Conservation (phyloP, 768 basidiomycete genomes). For the Boletus rubroflammeus region DNA sequence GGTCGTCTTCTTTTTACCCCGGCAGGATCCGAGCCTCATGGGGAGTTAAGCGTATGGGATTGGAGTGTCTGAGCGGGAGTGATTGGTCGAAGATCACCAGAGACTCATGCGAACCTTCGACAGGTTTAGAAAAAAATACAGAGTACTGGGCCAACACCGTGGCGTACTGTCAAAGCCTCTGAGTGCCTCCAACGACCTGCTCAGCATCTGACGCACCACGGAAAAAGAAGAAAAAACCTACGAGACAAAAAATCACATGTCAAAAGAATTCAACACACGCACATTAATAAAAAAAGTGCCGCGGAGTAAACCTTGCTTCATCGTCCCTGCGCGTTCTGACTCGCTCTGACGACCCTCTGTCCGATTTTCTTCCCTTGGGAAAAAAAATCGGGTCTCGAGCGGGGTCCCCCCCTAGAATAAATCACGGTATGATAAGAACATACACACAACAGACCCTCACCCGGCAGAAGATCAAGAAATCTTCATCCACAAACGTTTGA, state of each 20-base stretch:
- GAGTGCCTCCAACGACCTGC: conserved; percentile 1
- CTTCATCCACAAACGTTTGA: background rate
- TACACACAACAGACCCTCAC: conserved; percentile 12
- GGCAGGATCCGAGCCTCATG: background rate
- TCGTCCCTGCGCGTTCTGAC: background rate
- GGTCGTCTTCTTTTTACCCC: background rate
- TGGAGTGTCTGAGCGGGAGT: background rate
- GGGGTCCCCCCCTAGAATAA: background rate
- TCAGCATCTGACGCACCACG: background rate
- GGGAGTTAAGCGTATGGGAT: background rate
- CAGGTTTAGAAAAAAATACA: background rate
- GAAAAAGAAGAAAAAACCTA: background rate
- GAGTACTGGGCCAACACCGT: background rate
- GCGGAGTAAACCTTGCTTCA: background rate
- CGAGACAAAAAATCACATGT: background rate
- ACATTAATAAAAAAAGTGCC: background rate
- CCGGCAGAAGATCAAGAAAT: conserved; percentile 9
- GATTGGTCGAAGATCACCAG: background rate
- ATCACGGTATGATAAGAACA: background rate
- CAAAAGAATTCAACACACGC: background rate
- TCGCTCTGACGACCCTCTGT: background rate
- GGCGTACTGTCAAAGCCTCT: background rate
- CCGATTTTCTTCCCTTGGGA: background rate
- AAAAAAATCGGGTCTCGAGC: background rate
- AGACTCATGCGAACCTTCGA: background rate